phyloP scores from a whole-genome alignment of 2,329 filamentous ascomycete genomes.

The Raffaelea ambrosiae region DNA sequence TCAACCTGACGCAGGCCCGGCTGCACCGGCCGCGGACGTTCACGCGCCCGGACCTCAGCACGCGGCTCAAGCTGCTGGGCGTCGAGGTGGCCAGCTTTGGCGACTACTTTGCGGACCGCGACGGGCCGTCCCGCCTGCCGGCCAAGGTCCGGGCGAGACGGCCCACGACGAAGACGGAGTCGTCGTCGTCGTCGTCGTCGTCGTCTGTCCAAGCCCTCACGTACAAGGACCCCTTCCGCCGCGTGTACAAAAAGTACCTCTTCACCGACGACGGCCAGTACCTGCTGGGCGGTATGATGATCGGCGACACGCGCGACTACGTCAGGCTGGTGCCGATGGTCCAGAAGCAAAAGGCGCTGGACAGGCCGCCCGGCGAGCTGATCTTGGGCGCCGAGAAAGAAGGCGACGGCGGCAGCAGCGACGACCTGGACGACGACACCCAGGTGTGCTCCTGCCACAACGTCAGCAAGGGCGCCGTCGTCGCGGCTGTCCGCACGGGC shows the following conservation, averaged over 20 bases:
- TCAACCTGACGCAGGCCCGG: constrained; percentile 80
- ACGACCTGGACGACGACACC: constrained; percentile 69
- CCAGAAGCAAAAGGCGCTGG: constrained; percentile 71
- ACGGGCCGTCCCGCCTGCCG: constrained; percentile 71
- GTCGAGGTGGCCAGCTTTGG: constrained; percentile 91
- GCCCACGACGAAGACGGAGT: constrained; percentile 12
- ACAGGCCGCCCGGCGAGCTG: constrained; percentile 70
- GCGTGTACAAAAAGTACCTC: constrained; percentile 89
- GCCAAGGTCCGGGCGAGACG: constrained; percentile 33
- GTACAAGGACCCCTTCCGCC: constrained; percentile 80
- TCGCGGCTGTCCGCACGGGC: constrained; percentile 63
- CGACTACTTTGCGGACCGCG: constrained; percentile 84
- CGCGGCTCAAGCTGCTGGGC: constrained; percentile 80
- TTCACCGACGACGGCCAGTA: constrained; percentile 88
- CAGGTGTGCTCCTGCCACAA: constrained; percentile 94
- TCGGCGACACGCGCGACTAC: constrained; percentile 85
- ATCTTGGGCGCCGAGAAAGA: constrained; percentile 71
- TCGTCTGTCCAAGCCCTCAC: constrained; percentile 67
- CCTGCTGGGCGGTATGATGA: constrained; percentile 93
- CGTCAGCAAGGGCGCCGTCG: constrained; percentile 76
- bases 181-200: constrained; percentile 25
- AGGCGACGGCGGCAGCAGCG: constrained; percentile 64
- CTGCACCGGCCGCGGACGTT: constrained; percentile 44
- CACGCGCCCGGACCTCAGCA: constrained; percentile 73
- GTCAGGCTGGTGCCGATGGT: constrained; percentile 83